phyloP scores from a whole-genome alignment of 1,284 basidiomycete species.

The Puccinia coronata region DNA sequence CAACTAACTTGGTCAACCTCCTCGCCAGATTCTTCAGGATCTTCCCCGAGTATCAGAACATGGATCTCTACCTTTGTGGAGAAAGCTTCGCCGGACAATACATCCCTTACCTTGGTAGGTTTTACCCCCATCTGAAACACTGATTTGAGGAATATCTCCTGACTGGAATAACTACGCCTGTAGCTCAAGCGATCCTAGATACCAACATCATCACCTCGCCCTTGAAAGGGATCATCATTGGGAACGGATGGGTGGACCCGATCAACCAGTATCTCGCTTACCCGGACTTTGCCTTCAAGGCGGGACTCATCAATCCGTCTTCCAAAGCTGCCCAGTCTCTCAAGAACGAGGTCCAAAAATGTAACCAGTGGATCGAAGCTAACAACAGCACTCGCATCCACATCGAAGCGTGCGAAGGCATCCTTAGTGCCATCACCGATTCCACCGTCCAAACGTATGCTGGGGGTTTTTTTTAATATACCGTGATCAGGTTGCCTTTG shows the following conservation, averaged over 20 bases:
- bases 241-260: constrained; percentile 96
- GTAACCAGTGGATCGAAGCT: constrained; percentile 63
- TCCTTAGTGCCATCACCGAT: constrained; percentile 68
- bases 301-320: constrained; percentile 73
- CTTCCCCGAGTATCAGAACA: constrained; percentile 80
- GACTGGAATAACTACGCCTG: constrained; percentile 51
- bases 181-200: constrained; percentile 76
- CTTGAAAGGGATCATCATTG: constrained; percentile 82
- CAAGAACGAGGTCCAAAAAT: constrained; percentile 68
- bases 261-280: constrained; percentile 85
- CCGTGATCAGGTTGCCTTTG: neutral
- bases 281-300: constrained; percentile 79
- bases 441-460: constrained; percentile 68
- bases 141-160: constrained; percentile 47
- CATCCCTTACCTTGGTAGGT: constrained; percentile 84
- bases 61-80: constrained; percentile 91
- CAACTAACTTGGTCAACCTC: constrained; percentile 79
- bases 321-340: constrained; percentile 70
- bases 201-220: constrained; percentile 64
- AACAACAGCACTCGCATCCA: constrained; percentile 65
- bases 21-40: constrained; percentile 81
- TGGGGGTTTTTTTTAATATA: neutral
- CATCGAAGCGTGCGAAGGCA: constrained; percentile 67
- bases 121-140: too few relatives aligned
- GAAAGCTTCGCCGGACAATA: constrained; percentile 99